Percentiles rank a stretch among this genome's conserved stretches.
phyloP scores from a whole-genome alignment of 2,329 filamentous ascomycete species.

The Penicillium aurantiogriseum region DNA sequence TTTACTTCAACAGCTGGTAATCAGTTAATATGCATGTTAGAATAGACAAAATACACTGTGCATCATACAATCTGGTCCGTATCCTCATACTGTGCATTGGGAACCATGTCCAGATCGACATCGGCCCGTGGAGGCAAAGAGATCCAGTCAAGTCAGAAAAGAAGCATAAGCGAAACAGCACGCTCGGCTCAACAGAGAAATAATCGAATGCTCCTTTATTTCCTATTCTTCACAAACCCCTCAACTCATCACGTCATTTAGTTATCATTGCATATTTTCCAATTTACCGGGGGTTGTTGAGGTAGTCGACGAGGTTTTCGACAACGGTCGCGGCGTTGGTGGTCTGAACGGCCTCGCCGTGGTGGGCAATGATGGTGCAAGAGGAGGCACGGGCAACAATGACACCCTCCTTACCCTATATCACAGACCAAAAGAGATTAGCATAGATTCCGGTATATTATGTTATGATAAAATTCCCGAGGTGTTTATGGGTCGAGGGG shows the following conservation, averaged over 20 bases:
- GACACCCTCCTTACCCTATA: slow-evolving; percentile 74
- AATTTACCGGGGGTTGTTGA: slow-evolving; percentile 68
- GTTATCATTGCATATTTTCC: slow-evolving; percentile 7
- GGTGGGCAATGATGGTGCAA: slow-evolving; percentile 84
- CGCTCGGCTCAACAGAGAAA: slow-evolving; percentile 3
- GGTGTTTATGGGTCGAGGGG: slow-evolving; percentile 24
- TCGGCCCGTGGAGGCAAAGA: slow-evolving; percentile 1
- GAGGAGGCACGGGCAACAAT: slow-evolving; percentile 82
- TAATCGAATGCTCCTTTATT: slow-evolving; percentile 22
- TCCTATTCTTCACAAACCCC: slow-evolving; percentile 25
- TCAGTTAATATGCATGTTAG: slow-evolving; percentile 17
- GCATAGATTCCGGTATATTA: not conserved
- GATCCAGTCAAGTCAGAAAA: slow-evolving; percentile 3
- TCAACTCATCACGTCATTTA: slow-evolving; percentile 22
- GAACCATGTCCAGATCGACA: not conserved
- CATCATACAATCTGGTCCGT: slow-evolving; percentile 2
- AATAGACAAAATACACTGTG: slow-evolving; percentile 16
- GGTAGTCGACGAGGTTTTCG: slow-evolving; percentile 82
- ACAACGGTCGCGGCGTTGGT: slow-evolving; percentile 76
- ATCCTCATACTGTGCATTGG: slow-evolving; percentile 6
- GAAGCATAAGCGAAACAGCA: slow-evolving; percentile 1
- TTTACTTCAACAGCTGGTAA: not conserved
- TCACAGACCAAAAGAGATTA: slow-evolving; percentile 7
- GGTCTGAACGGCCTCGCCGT: slow-evolving; percentile 70
- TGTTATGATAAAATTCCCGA: not conserved